phyloP scores from a whole-genome alignment of 2,329 filamentous ascomycete species.

The Verticillium dahliae region DNA sequence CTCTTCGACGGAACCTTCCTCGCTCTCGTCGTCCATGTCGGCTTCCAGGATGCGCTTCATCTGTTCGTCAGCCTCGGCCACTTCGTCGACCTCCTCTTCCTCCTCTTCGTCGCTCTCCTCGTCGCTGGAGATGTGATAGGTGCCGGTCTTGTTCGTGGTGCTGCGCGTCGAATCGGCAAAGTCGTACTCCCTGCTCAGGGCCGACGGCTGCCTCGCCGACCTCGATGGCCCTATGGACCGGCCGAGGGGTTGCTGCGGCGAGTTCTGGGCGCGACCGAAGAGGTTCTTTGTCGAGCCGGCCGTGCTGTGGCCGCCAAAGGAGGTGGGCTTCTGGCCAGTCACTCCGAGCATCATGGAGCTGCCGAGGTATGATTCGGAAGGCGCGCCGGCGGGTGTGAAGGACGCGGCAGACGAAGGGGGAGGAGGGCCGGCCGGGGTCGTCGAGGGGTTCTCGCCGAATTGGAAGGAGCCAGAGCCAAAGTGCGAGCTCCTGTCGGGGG shows the following conservation, averaged over 20 bases:
- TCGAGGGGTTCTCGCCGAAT: constrained; percentile 40
- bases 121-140: constrained; percentile 17
- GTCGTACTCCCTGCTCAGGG: constrained; percentile 39
- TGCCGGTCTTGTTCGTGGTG: constrained; percentile 9
- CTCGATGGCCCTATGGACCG: constrained; percentile 34
- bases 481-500: constrained; percentile 35
- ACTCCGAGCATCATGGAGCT: constrained; percentile 45
- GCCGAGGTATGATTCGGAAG: constrained; percentile 46
- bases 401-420: constrained; percentile 46
- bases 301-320: constrained; percentile 27
- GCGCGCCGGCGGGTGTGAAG: constrained; percentile 50
- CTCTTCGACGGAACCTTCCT: constrained; percentile 25
- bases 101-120: constrained; percentile 24
- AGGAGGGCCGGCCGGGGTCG: constrained; percentile 45
- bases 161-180: neutral
- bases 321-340: constrained; percentile 29
- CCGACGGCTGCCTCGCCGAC: constrained; percentile 38
- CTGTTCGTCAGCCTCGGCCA: constrained; percentile 23
- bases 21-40: constrained; percentile 26
- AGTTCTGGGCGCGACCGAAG: constrained; percentile 27
- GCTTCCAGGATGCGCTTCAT: constrained; percentile 27
- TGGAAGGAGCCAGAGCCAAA: constrained; percentile 27
- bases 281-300: constrained; percentile 25
- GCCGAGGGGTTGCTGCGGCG: constrained; percentile 37
- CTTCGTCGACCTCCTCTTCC: constrained; percentile 23